A percentile compares a stretch with the other conserved stretches of the same genome.
Conservation (phyloP, 345 rosid genomes). For the Syzygium oleosum region DNA sequence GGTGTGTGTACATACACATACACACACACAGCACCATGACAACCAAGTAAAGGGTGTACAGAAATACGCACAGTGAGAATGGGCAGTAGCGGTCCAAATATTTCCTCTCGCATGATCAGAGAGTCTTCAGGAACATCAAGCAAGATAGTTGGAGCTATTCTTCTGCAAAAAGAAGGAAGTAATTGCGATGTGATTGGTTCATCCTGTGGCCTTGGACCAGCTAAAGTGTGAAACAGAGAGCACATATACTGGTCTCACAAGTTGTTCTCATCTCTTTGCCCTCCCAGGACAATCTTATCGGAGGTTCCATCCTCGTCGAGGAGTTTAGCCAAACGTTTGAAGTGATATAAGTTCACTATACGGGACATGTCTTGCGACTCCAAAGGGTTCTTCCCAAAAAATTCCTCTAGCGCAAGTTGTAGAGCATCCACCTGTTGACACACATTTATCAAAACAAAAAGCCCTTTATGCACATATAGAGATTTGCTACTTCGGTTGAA, state of each 20-base stretch:
- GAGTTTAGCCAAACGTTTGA: constrained; percentile 24
- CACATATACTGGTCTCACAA: constrained; percentile 15
- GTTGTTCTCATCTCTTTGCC: constrained; percentile 25
- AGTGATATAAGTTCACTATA: constrained; percentile 27
- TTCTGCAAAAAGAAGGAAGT: constrained; percentile 13
- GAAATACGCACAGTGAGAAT: constrained; percentile 29
- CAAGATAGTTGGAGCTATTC: constrained; percentile 38
- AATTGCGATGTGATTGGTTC: background rate
- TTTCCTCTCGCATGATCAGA: constrained; percentile 46
- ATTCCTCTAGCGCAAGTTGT: constrained; percentile 20
- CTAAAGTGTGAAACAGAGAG: background rate
- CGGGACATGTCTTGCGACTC: constrained; percentile 35
- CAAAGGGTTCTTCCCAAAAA: constrained; percentile 31
- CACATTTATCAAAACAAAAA: background rate
- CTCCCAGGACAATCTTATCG: constrained; percentile 32
- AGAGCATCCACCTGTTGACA: constrained; percentile 27
- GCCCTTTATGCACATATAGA: background rate
- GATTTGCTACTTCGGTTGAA: too few relatives aligned
- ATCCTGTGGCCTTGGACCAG: background rate
- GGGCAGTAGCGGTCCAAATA: constrained; percentile 52
- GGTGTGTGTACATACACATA: background rate
- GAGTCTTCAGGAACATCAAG: constrained; percentile 40
- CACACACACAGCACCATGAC: background rate
- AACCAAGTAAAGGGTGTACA: background rate
- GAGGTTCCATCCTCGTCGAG: constrained; percentile 31